Percentiles rank a stretch among this genome's conserved stretches.
Conservation (phyloP, 306 rosid species). For the Prunus mume region DNA sequence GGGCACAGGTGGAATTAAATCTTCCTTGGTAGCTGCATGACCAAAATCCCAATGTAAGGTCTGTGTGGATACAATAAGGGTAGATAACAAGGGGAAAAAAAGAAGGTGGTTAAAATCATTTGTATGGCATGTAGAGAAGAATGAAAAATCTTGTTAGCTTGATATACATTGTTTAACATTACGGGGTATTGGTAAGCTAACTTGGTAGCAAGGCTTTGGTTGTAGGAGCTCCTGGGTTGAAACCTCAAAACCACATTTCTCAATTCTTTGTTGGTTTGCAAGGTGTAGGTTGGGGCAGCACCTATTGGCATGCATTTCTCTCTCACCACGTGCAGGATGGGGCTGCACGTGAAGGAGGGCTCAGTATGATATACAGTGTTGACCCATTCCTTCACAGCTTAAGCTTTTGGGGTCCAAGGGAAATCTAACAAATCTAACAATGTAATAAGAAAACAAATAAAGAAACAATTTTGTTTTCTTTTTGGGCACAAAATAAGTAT, state of each 20-base stretch:
- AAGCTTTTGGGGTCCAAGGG: neutral
- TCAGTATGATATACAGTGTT: neutral
- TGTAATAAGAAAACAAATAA: neutral
- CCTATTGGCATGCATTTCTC: neutral
- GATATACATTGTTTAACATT: neutral
- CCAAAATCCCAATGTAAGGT: constrained; percentile 25
- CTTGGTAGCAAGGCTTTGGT: neutral
- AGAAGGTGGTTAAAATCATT: neutral
- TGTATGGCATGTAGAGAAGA: constrained; percentile 16
- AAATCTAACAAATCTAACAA: neutral
- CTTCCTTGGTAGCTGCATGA: constrained; percentile 84
- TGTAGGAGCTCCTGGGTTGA: neutral
- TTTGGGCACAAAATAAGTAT: neutral
- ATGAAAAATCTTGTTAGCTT: neutral
- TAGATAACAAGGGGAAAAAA: neutral
- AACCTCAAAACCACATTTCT: neutral
- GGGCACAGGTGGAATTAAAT: constrained; percentile 87
- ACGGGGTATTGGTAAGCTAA: neutral
- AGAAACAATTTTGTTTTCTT: neutral
- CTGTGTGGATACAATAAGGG: neutral
- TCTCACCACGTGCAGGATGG: neutral
- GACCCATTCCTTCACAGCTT: neutral
- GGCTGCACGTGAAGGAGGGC: neutral
- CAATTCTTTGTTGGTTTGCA: neutral
- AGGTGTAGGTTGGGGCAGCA: neutral